These are phyloP conservation scores for Geranium brycei DNA, from an alignment of 345 rosid species.

Conservation along the genomic window DNA sequence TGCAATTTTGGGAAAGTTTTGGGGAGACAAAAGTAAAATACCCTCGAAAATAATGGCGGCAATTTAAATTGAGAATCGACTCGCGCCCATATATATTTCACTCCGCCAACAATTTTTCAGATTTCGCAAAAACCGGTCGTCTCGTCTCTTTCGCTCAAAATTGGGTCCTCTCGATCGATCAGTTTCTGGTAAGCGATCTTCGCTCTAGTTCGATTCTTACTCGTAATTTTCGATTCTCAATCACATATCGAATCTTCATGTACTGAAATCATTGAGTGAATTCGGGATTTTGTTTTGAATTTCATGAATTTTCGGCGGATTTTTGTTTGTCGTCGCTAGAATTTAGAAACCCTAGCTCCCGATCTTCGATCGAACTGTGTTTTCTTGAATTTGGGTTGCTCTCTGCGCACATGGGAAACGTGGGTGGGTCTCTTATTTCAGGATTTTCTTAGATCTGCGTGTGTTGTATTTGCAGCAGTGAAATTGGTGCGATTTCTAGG, in stretches of 20 bases:
- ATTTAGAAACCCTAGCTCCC: background rate
- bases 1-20: no score
- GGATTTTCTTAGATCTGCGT: no score
- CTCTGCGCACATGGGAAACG: no score
- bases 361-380: background rate
- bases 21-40: no score
- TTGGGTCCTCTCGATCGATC: background rate
- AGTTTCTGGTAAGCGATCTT: background rate
- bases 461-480: no score
- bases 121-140: background rate
- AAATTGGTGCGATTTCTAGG: no score
- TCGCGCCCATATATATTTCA: background rate
- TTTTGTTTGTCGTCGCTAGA: background rate
- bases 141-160: background rate
- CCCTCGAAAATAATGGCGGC: background rate
- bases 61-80: background rate
- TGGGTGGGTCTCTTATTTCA: no score
- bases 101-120: background rate
- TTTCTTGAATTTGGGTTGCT: no score
- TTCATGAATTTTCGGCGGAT: background rate
- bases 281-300: background rate
- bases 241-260: background rate
- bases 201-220: background rate
- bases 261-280: background rate
- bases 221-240: background rate